Percentiles rank a stretch among this genome's conserved stretches.
These are phyloP conservation scores for Pseudomassariella vexata DNA, from an alignment of 2,329 filamentous ascomycete genomes.

Conservation along the genomic window DNA sequence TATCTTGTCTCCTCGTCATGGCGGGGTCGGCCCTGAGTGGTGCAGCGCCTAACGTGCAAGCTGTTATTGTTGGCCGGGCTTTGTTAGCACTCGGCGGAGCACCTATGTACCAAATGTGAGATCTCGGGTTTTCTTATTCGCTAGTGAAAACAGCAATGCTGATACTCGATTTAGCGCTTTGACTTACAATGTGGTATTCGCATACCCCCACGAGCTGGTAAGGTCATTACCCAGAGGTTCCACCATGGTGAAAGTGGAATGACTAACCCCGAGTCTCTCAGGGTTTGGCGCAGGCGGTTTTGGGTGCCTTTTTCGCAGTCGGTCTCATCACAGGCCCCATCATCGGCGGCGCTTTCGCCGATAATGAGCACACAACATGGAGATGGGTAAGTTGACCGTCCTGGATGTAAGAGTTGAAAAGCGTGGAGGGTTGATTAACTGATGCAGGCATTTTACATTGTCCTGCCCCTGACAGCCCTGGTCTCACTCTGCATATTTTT, in stretches of 20 bases:
- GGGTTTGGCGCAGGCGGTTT: slow-evolving; percentile 11
- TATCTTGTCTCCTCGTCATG: slow-evolving; percentile 20
- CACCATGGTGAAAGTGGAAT: no score
- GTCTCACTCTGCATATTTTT: slow-evolving; percentile 34
- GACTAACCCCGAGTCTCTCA: no score
- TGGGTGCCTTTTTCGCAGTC: slow-evolving; percentile 20
- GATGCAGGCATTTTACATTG: slow-evolving; percentile 14
- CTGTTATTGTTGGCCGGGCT: slow-evolving; percentile 25
- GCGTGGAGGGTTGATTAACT: neutral
- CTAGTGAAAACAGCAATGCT: no score
- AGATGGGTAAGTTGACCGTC: slow-evolving; percentile 24
- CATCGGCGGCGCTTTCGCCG: slow-evolving; percentile 26
- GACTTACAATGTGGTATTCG: slow-evolving; percentile 16
- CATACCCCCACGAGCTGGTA: slow-evolving; percentile 12
- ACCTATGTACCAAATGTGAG: slow-evolving; percentile 25
- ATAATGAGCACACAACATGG: slow-evolving; percentile 31
- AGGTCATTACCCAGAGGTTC: no score
- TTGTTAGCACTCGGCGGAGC: slow-evolving; percentile 25
- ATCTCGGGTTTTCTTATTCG: no score
- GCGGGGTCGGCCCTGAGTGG: slow-evolving; percentile 23
- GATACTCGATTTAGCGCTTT: slow-evolving; percentile 7
- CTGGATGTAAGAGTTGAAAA: neutral
- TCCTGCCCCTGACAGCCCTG: slow-evolving; percentile 9
- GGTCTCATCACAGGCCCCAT: slow-evolving; percentile 18
- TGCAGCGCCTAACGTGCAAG: slow-evolving; percentile 19